Base-by-base conservation (phyloP, 2,329 filamentous ascomycete species). In the Cladosporium sp. region DNA sequence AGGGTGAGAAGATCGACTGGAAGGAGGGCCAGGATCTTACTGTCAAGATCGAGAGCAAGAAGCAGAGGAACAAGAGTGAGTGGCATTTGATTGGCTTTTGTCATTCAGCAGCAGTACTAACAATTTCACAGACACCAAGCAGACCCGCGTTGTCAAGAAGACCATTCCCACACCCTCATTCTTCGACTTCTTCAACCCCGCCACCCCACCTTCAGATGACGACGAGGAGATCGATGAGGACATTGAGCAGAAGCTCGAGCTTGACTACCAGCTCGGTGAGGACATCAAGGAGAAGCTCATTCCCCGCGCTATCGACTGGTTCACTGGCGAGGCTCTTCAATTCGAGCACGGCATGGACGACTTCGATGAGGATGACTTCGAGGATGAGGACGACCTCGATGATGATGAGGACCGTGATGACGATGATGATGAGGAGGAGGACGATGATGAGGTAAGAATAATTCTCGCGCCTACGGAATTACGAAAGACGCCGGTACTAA, bases 211-310 rank as follows among this genome's bases (percentile, higher is more conserved):
- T 25, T 81, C 80, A 50, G 89, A 88, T 34, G 86, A 90, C 50
- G 89, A 90, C 50, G 88, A 93, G 65, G 88, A 93, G 65, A 86
- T 89, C 60, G 86, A 88, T 56, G 89, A 87, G 52, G 94, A 99
- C 73, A 96, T 99, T 53, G 94, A 99, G 80, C 92, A 96, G 77
- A 92, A 94, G 63, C 85, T 99, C 57, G 94, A 99, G 80, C 87
- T 99, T 53, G 94, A 99, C 78, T 99, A 97, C 77, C 93, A 97
- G 78, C 86, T 99, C 44, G 94, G 94, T 65, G 94, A 99, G 80
- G 94, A 99, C 73, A 97, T 99, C 79, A 99, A 99, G 81, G 94
- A 99, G 84, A 99, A 99, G 81, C 84, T 99, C 64, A 99, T 99
- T 67, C 94, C 94, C 64, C 91, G 93, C 66, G 94, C 95, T 58